Base-by-base conservation (phyloP, 2,329 filamentous ascomycete species). In the Cercospora nicotianae region DNA sequence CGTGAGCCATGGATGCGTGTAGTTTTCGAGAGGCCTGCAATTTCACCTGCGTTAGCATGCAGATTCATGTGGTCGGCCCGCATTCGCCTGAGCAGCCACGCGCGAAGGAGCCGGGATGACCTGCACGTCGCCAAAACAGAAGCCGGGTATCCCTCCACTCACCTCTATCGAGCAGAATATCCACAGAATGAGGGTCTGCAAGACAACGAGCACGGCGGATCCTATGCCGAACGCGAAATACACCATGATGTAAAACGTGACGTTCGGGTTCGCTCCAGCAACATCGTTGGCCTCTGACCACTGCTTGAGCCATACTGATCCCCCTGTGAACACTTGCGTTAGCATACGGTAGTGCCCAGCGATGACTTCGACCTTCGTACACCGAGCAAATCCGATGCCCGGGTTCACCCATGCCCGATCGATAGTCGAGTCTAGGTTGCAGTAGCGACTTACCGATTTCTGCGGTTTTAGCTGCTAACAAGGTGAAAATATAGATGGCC, bases 161-260 rank as follows among this genome's bases (percentile, higher is more conserved):
- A 92, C 91, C 87, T 99, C 95, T 70, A 99, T 99, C 4, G 95
- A 98, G 82, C 96, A 99, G 83, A 99, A 98, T 72, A 99, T 98
- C 95, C 95, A 99, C 30, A 99, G 85, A 71, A 99, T 93, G 73
- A 99, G 83, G 5, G 94, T 98, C 81, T 98, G 95, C 31, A 96
- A 77, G 51, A 98, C 93, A 3, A 96, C 94, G 71, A 99, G 84
- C 53, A 87, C 85, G 48, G 95, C 91, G 28, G 92, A 90, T 33
- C 94, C 94, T 62, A 99, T 87, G 59, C 95, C 96, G 80, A 99
- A 92, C 16, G 91, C 93, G 80, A 99, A 95, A 82, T 99, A 99
- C 72, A 99, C 88, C 67, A 94, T 93, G 76, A 99, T 91, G 77
- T 93, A 99, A 80, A 92, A 96, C 74, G 91, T 94, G 67, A 96